These are phyloP conservation scores for Urochloa ruziziensis DNA, from an alignment of 176 grass and related monocot genomes.

Conservation along the genomic window DNA sequence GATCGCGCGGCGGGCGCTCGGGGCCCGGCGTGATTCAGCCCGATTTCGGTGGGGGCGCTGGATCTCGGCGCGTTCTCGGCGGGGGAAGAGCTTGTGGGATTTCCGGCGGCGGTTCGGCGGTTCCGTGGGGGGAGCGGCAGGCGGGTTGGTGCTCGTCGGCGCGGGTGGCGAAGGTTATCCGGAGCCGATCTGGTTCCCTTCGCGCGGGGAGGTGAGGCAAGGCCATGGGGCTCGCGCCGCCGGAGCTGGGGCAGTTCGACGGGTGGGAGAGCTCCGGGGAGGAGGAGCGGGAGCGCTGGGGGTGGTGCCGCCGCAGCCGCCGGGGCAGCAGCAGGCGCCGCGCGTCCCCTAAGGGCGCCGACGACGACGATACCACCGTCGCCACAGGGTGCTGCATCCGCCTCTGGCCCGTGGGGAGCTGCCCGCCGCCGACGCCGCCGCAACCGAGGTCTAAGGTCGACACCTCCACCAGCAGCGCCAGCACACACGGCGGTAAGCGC, in stretches of 20 bases:
- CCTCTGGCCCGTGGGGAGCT: conserved; percentile 42
- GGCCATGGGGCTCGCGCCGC: conserved; percentile 53
- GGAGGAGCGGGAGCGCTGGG: conserved; percentile 58
- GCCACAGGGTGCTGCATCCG: conserved; percentile 56
- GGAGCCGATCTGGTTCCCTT: conserved; percentile 33
- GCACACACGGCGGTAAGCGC: conserved; percentile 51
- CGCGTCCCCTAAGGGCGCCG: conserved; percentile 14
- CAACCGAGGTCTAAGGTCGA: conserved; percentile 43
- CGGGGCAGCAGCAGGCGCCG: conserved; percentile 19
- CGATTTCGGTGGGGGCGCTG: conserved; percentile 16
- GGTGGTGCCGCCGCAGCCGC: conserved; percentile 48
- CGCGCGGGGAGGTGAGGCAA: background rate
- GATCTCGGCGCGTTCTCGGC: background rate
- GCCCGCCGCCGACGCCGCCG: conserved; percentile 30
- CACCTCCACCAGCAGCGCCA: conserved; percentile 56
- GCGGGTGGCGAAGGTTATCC: background rate
- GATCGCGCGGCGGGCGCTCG: background rate
- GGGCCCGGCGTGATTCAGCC: conserved; percentile 3
- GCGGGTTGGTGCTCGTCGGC: background rate
- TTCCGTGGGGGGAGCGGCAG: background rate
- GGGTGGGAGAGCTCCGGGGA: conserved; percentile 67
- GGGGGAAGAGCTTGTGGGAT: background rate
- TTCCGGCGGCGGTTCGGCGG: background rate
- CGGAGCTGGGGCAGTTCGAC: conserved; percentile 61
- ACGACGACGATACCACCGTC: conserved; percentile 19